Base-by-base conservation (phyloP, 306 rosid species). In the Prunus mume region DNA sequence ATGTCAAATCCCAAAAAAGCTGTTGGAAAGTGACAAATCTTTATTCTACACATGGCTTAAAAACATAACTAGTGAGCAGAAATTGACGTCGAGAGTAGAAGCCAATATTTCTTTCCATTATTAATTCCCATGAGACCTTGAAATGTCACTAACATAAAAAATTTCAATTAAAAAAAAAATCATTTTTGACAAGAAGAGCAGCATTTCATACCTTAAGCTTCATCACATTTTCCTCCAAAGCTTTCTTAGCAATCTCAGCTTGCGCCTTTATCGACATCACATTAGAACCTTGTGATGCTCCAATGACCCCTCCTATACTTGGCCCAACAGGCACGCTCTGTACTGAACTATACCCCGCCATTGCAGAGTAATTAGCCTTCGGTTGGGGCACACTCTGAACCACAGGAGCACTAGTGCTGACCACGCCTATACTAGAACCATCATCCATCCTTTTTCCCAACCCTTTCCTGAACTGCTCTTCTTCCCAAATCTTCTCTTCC, bases 381-480 rank as follows among this genome's bases (percentile, higher is more conserved):
- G 82, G 86, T 24, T 83, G 96, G 76, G 87, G 90, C 45, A 69
- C 81, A 86, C 56, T 83, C 50, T 86, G 91, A 75, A 80, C 88
- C 22, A 83, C 88, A 79, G 92, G 77, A 76, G 84, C 86, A 73
- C 82, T 85, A 69, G 43, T 62, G 49, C 71, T 76, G 58, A 69
- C 95, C 83, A 64, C 95, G 83, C 97, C 83, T 14, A 66, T 38
- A 68, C 74, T 70, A 78, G 90, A 27, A 56, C 97, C 94, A 75
- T 95, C 93, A 80, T 92, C 98, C 89, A 86, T 85, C 77, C 96
- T 89, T 88, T 95, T 95, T 78, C 98, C 98, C 84, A 95, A 74
- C 3, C 96, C 98, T 87, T 95, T 95, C 82, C 97, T 85, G 74
- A 95, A 83, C 88, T 95, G 98, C 80, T 90, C 98, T 46, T 90